These are phyloP conservation scores for Colletotrichum lindemuthianum DNA, from an alignment of 2,329 filamentous ascomycete genomes.

Conservation along the genomic window DNA sequence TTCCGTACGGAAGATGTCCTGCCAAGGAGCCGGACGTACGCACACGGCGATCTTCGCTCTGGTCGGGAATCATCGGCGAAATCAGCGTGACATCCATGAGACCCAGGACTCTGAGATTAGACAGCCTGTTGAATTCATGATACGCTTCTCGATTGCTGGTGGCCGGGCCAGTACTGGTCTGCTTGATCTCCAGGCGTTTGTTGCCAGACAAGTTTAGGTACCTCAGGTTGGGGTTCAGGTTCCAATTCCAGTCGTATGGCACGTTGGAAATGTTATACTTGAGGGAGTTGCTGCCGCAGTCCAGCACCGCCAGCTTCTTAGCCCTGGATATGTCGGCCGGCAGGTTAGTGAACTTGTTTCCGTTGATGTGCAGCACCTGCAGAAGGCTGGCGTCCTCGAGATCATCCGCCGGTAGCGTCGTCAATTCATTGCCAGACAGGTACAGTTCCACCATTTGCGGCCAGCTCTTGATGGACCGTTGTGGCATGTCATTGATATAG, in stretches of 20 bases:
- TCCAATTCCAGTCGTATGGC: conserved; percentile 99
- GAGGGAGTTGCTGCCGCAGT: conserved; percentile 92
- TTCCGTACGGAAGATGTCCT: conserved; percentile 91
- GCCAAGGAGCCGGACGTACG: conserved; percentile 96
- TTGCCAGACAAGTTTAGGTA: conserved; percentile 98
- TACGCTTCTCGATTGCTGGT: conserved; percentile 73
- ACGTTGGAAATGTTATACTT: conserved; percentile 99
- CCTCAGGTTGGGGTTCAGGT: conserved; percentile 93
- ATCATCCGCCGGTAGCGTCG: conserved; percentile 91
- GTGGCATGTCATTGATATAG: conserved; percentile 89
- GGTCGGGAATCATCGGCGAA: conserved; percentile 91
- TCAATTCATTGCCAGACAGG: conserved; percentile 93
- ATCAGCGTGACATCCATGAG: conserved; percentile 98
- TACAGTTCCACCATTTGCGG: conserved; percentile 91
- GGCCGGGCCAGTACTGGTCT: conserved; percentile 64
- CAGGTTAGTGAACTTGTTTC: conserved; percentile 96
- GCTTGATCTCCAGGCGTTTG: conserved; percentile 91
- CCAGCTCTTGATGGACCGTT: conserved; percentile 88
- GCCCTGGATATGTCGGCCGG: conserved; percentile 96
- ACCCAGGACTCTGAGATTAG: conserved; percentile 86
- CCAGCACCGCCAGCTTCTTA: conserved; percentile 88
- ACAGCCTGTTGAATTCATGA: conserved; percentile 88
- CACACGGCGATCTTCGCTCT: conserved; percentile 93
- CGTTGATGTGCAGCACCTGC: conserved; percentile 93
- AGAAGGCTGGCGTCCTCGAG: conserved; percentile 89